Evolutionary conservation across 75 land plant genomes (phyloP), one percentile per base, ranked within the genome.

Genomic region (Sequoia sempervirens): DNA sequence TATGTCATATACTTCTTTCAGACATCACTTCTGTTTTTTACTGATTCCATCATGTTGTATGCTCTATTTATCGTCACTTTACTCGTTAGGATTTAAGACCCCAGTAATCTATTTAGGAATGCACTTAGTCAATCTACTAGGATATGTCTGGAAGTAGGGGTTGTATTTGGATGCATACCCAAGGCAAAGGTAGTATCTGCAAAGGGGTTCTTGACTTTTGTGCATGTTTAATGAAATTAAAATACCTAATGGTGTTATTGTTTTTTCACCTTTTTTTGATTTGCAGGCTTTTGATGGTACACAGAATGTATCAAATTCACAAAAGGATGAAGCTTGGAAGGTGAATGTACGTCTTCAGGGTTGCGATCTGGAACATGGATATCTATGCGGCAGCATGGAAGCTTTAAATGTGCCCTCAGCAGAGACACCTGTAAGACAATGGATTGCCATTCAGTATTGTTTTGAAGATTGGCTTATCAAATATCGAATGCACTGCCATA

Each of bases 301-400:
- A 76, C 99, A 97, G 47, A 97, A 97, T 93, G 99, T 97, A 40
- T 96, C 99, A 26, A 93, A 85, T 87, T 43, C 84, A 37, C 93
- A 90, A 28, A 97, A 97, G 80, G 99, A 97, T 84, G 99, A 97
- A 84, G 99, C 99, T 38, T 97, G 99, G 99, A 94, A 91, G 86
- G 99, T 97, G 37, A 97, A 97, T 90, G 99, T 97, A 43, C 89
- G 93, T 26, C 91, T 97, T 38, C 99, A 97, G 84, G 99, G 99
- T 78, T 90, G 89, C 85, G 99, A 97, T 81, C 91, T 93, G 85
- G 95, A 96, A 70, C 94, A 89, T 85, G 99, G 99, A 7, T 96
- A 95, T 87, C 90, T 97, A 14, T 97, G 98, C 85, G 99, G 99
- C 74, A 97, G 98, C 56, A 97, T 97, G 99, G 99, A 97, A 89